A percentile compares a stretch with the other conserved stretches of the same genome.
phyloP scores from a whole-genome alignment of 2,329 filamentous ascomycete genomes.

The Trichoderma hamatum region DNA sequence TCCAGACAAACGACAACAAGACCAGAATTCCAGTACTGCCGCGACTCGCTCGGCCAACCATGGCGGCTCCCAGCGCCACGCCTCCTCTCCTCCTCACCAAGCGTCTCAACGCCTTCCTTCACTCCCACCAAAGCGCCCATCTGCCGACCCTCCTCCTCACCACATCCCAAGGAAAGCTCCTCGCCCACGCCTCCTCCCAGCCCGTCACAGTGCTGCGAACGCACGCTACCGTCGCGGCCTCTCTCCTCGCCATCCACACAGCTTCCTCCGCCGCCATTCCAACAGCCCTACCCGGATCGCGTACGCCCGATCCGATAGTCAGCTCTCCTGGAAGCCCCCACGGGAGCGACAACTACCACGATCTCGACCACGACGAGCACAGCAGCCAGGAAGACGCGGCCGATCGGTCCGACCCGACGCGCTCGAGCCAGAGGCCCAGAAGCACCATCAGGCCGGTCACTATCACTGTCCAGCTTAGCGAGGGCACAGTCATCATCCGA shows the following conservation, averaged over 20 bases:
- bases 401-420: constrained; percentile 11
- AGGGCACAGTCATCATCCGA: constrained; percentile 61
- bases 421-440: constrained; percentile 1
- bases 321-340: constrained; percentile 34
- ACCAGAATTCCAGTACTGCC: not conserved
- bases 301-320: constrained; percentile 36
- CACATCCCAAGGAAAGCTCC: constrained; percentile 63
- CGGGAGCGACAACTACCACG: constrained; percentile 29
- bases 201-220: constrained; percentile 61
- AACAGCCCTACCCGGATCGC: constrained; percentile 46
- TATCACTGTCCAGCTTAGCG: constrained; percentile 62
- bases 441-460: constrained; percentile 43
- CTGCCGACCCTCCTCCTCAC: constrained; percentile 64
- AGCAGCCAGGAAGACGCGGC: not conserved
- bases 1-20: not conserved
- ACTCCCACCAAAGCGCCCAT: constrained; percentile 58
- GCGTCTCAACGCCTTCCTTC: constrained; percentile 64
- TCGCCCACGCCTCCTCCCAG: constrained; percentile 61
- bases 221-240: constrained; percentile 66
- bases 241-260: constrained; percentile 62
- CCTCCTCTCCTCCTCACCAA: constrained; percentile 67
- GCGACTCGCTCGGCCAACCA: constrained; percentile 27
- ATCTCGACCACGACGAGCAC: constrained; percentile 4
- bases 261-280: constrained; percentile 47
- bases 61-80: constrained; percentile 45